Percentiles rank a stretch among this genome's conserved stretches.
Evolutionary conservation across 2,329 filamentous ascomycete genomes (phyloP).

Genomic region (Sclerotinia sclerotiorum): DNA sequence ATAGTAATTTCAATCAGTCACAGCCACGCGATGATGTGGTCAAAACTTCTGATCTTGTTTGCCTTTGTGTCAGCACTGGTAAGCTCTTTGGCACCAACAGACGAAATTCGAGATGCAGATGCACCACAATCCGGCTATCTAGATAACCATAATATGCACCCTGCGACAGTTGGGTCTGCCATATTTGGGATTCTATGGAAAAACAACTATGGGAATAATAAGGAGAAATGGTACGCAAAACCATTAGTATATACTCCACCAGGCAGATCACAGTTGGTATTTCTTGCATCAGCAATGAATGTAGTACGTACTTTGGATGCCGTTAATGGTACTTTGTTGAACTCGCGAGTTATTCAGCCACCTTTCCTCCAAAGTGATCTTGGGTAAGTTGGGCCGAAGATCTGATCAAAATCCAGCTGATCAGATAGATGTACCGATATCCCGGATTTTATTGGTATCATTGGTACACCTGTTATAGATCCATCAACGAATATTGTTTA

Average conservation of each 20-base stretch:
- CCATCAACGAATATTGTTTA: conserved; percentile 30
- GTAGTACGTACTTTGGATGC: conserved; percentile 57
- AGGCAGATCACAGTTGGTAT: conserved; percentile 52
- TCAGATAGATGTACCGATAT: conserved; percentile 41
- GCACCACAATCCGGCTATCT: conserved; percentile 43
- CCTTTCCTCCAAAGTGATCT: conserved; percentile 48
- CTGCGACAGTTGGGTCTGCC: conserved; percentile 53
- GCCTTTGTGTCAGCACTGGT: conserved; percentile 26
- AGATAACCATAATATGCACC: conserved; percentile 62
- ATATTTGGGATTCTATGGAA: conserved; percentile 54
- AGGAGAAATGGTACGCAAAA: conserved; percentile 55
- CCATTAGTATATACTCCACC: conserved; percentile 55
- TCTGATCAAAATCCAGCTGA: neutral
- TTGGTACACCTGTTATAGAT: conserved; percentile 31
- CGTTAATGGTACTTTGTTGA: conserved; percentile 52
- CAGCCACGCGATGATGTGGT: neutral
- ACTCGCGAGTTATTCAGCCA: conserved; percentile 48
- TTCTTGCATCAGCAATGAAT: conserved; percentile 57
- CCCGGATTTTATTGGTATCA: conserved; percentile 29
- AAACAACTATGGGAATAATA: conserved; percentile 45
- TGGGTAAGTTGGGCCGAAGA: neutral
- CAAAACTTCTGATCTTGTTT: neutral
- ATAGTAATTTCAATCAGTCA: neutral
- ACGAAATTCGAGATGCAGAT: conserved; percentile 38
- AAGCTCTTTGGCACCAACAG: conserved; percentile 27